These are phyloP conservation scores for Tetrapisispora arboricola DNA, from an alignment of 805 yeast genomes.

Conservation along the genomic window DNA sequence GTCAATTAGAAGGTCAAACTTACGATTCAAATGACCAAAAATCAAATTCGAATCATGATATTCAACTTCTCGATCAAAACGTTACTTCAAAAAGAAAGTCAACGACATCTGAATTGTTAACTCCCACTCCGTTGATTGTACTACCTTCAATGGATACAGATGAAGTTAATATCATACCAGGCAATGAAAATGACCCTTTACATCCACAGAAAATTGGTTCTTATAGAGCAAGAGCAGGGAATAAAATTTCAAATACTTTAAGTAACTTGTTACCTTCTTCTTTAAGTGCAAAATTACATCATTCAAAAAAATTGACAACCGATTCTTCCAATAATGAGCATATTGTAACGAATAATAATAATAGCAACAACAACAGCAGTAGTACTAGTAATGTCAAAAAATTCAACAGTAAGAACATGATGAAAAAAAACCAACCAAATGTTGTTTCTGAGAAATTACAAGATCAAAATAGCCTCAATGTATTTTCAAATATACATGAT, in stretches of 20 bases:
- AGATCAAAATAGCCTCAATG: conserved; percentile 11
- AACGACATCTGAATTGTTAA: neutral
- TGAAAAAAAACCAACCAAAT: neutral
- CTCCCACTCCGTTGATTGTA: neutral
- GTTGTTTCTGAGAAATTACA: neutral
- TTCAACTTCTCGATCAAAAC: no score
- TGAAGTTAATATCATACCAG: neutral
- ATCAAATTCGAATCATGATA: no score
- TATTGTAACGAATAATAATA: no score
- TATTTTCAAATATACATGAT: conserved; percentile 20
- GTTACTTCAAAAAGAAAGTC: neutral
- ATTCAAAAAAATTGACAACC: conserved; percentile 4
- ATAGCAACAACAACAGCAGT: neutral
- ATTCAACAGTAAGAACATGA: neutral
- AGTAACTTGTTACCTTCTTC: conserved; percentile 26
- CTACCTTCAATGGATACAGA: neutral
- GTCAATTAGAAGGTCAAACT: no score
- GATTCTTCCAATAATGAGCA: neutral
- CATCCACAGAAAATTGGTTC: conserved; percentile 25
- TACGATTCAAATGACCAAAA: no score
- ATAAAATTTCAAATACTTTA: conserved; percentile 26
- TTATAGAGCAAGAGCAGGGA: conserved; percentile 26
- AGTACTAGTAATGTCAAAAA: neutral
- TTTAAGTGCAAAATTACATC: conserved; percentile 28
- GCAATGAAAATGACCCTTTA: neutral